Conservation (phyloP, 2,329 filamentous ascomycete genomes). For the Talaromyces sp. region DNA sequence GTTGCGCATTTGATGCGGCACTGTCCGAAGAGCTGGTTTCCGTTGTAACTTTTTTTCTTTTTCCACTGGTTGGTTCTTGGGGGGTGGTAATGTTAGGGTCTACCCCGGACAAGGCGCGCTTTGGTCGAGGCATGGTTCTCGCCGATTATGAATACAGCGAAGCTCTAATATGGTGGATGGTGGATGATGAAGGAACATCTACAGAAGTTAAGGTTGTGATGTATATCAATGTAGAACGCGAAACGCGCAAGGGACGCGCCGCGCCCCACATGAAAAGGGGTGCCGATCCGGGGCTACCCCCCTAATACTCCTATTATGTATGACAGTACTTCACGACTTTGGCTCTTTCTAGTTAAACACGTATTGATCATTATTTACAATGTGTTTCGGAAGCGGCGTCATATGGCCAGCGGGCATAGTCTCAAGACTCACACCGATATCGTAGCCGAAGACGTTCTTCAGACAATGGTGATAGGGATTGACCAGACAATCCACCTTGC, state of each 20-base stretch:
- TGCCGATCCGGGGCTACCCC: background rate
- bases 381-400: background rate
- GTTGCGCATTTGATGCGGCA: background rate
- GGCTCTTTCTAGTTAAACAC: background rate
- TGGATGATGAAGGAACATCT: background rate
- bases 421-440: background rate
- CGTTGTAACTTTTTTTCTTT: background rate
- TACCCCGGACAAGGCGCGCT: slow-evolving; percentile 5
- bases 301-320: background rate
- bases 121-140: slow-evolving; percentile 10
- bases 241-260: background rate
- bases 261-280: background rate
- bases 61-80: background rate
- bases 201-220: background rate
- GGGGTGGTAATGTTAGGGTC: background rate
- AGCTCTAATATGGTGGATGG: background rate
- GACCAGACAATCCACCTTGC: background rate
- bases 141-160: background rate
- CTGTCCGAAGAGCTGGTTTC: background rate
- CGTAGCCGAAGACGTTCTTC: background rate
- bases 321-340: background rate
- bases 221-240: background rate
- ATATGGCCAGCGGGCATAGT: background rate
- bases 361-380: background rate
- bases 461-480: background rate